Base-by-base conservation (phyloP, 495 filamentous ascomycete species). In the Penicillium simplicissimum region DNA sequence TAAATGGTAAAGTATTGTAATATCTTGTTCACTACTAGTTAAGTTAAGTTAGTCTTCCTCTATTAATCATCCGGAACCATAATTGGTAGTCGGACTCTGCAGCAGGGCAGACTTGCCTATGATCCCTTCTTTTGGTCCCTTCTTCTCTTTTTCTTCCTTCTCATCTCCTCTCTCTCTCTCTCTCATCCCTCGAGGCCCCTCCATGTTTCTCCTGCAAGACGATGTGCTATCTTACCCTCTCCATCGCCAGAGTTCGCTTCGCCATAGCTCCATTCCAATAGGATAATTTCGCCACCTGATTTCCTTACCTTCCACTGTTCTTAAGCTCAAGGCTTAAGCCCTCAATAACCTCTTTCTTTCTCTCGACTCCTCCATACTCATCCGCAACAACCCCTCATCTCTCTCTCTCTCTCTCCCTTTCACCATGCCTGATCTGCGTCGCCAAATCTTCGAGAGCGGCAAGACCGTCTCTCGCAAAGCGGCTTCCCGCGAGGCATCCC, bases 401-500 rank as follows among this genome's bases (percentile, higher is more conserved):
- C 10, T 35, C 37, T 25, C 60, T 31, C 23, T 25, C 23, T 53
- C 10, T 35, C 37, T 25, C 60, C 25, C 23, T 25, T 23, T 53
- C 60, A 74, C 15, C 57, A 81, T 81, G 78, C 78, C 76, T 21
- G 79, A 81, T 67, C 84, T 97, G 56, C 85, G 91, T 67, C 88
- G 93, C 70, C 90, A 90, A 72, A 92, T 90, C 36, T 67, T 80
- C 11, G 90, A 93, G 79, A 90, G 88, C 77, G 87, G 87, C 71
- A 98, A 98, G 81, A 98, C 94, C 37, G 82, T 95, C 52, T 97
- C 95, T 37, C 87, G 89, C 70, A 97, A 96, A 77, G 93, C 93
- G 8, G 88, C 86, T 52, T 90, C 90, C 14, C 83, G 85, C 52
- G 83, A 86, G 49, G 85, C 85, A 11, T 90, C 91, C 1, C 81